Base-by-base conservation (phyloP, 1,284 basidiomycete species). In the Microbotryum violaceum region DNA sequence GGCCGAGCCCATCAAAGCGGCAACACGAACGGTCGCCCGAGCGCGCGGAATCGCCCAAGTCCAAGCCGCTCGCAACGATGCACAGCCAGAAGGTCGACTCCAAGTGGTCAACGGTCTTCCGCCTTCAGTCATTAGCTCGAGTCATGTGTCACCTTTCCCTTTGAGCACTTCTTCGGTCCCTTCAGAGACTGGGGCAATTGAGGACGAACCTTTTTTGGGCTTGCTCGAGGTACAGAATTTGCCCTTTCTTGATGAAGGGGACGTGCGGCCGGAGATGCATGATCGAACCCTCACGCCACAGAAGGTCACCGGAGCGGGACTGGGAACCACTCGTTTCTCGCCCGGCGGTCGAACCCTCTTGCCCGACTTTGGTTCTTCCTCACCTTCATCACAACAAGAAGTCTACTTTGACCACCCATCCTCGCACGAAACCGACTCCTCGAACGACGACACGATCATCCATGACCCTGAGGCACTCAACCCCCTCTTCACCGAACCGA, bases 1-100 rank as follows among this genome's bases (percentile, higher is more conserved):
- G 92, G 91, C 90, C 48, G 82, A 82, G 72, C 89, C 89, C 58
- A 91, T 96, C 78, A 94, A 94, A 78, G 82, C 86, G 71, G 82
- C 84, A 48, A 82, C 94, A 64, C 82, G 85, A 64, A 80, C 73
- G 8, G 71, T 77, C 33, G 78, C 77, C 2, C 89, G 89, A 74
- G 88, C 85, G 44, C 82, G 80, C 74, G 89, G 88, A 33, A 81
- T 93, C 68, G 91, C 90, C 69, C 85, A 91, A 74, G 86, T 88
- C 18, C 73, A 75, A 52, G 72, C 56, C 9, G 60, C 58, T 27
- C 63, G 63, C 8, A 64, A 63, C 27, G 49, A 67, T 21, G 82
- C 82, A 57, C 37, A 42, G 37, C 37, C 9, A 42, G 37, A 42
- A 4, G 37, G 14, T 14, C 37, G 37, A 42, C 82, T 93, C 49